A percentile compares a stretch with the other conserved stretches of the same genome.
phyloP scores from a whole-genome alignment of 2,329 filamentous ascomycete species.

The Phaeoacremonium minimum region DNA sequence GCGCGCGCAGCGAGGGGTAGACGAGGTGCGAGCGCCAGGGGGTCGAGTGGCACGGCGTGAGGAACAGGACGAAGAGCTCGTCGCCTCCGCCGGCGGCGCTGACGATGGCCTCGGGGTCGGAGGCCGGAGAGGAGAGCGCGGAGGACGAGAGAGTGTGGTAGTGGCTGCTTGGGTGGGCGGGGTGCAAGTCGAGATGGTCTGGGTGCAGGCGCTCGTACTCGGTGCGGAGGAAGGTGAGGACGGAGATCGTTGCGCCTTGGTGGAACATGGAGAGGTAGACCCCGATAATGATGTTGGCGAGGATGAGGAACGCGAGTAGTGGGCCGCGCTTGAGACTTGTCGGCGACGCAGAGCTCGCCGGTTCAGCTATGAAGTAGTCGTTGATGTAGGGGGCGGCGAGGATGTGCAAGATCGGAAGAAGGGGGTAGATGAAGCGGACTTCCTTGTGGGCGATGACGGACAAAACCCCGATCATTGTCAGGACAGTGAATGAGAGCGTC shows the following conservation, averaged over 20 bases:
- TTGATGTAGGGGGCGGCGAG: slow-evolving; percentile 66
- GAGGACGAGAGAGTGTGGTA: slow-evolving; percentile 7
- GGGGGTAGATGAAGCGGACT: slow-evolving; percentile 91
- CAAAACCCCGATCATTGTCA: slow-evolving; percentile 58
- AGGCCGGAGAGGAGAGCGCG: slow-evolving; percentile 8
- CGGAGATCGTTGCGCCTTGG: slow-evolving; percentile 72
- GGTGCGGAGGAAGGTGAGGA: slow-evolving; percentile 70
- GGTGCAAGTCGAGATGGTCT: slow-evolving; percentile 25
- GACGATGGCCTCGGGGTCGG: slow-evolving; percentile 23
- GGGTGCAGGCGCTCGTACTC: slow-evolving; percentile 62
- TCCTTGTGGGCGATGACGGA: slow-evolving; percentile 92
- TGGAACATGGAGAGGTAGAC: slow-evolving; percentile 73
- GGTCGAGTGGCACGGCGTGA: slow-evolving; percentile 94
- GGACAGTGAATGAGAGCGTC: slow-evolving; percentile 53
- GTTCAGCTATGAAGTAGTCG: slow-evolving; percentile 67
- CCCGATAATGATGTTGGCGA: slow-evolving; percentile 66
- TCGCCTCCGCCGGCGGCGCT: slow-evolving; percentile 20
- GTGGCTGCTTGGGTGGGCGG: slow-evolving; percentile 6
- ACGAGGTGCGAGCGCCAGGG: slow-evolving; percentile 90
- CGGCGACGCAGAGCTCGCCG: slow-evolving; percentile 22
- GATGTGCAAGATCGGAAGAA: slow-evolving; percentile 82
- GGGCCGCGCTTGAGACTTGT: slow-evolving; percentile 36
- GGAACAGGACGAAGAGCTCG: slow-evolving; percentile 68
- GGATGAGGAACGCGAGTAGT: slow-evolving; percentile 54
- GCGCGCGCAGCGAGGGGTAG: slow-evolving; percentile 68